phyloP scores from a whole-genome alignment of 306 rosid species.

The Vigna reflexopilosa region DNA sequence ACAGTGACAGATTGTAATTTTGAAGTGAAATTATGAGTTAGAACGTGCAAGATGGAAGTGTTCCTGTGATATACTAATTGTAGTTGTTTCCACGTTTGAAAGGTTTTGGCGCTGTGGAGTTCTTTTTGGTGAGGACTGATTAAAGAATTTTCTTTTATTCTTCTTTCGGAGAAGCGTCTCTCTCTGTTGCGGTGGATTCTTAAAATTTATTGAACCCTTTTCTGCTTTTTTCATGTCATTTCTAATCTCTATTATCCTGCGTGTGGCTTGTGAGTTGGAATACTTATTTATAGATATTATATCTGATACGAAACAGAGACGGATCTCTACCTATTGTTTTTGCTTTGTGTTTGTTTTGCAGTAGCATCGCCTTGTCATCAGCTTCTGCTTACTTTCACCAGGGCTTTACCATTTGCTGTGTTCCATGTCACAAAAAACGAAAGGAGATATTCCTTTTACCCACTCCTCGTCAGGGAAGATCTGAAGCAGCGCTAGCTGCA shows the following conservation, averaged over 20 bases:
- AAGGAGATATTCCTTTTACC: constrained; percentile 57
- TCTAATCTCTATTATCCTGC: constrained; percentile 19
- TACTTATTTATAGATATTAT: constrained; percentile 44
- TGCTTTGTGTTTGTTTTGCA: constrained; percentile 75
- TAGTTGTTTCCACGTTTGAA: constrained; percentile 53
- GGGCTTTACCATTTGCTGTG: constrained; percentile 55
- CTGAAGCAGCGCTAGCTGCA: constrained; percentile 82
- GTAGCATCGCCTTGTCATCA: constrained; percentile 56
- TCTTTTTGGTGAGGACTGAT: constrained; percentile 95
- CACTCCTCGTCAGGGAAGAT: constrained; percentile 73
- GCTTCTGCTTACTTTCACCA: constrained; percentile 50
- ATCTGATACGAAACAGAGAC: constrained; percentile 60
- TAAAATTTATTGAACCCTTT: constrained; percentile 38
- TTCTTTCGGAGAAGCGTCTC: constrained; percentile 63
- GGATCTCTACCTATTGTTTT: constrained; percentile 85
- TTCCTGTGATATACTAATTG: constrained; percentile 53
- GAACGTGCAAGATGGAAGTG: constrained; percentile 23
- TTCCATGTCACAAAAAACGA: constrained; percentile 55
- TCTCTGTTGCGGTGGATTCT: constrained; percentile 66
- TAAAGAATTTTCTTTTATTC: constrained; percentile 76
- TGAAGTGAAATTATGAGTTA: constrained; percentile 40
- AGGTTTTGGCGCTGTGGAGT: constrained; percentile 85
- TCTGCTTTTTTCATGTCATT: background rate
- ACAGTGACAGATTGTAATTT: background rate
- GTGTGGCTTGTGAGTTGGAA: constrained; percentile 45